phyloP scores from a whole-genome alignment of 139 green algal genomes.

The Chlamydomonas eustigma region DNA sequence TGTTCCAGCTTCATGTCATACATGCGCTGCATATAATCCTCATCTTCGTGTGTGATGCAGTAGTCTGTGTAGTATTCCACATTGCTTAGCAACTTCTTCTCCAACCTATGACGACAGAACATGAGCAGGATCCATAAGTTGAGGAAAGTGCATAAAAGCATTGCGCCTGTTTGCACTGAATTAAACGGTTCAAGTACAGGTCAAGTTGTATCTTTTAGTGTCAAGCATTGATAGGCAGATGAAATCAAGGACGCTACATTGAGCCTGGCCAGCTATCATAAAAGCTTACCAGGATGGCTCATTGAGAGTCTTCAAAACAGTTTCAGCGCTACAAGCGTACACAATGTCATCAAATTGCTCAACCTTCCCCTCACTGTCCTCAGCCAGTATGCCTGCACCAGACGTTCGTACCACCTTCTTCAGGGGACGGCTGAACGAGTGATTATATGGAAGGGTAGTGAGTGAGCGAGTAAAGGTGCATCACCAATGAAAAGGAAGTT shows the following conservation, averaged over 20 bases:
- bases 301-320: conserved; percentile 20
- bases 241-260: too few relatives aligned
- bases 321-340: conserved; percentile 58
- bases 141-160: too few relatives aligned
- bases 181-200: too few relatives aligned
- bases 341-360: conserved; percentile 59
- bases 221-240: too few relatives aligned
- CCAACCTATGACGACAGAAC: too few relatives aligned
- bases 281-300: conserved; percentile 29
- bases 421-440: conserved; percentile 23
- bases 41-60: conserved; percentile 63
- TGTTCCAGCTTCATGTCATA: conserved; percentile 51
- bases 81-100: conserved; percentile 49
- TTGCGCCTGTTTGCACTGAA: too few relatives aligned
- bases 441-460: too few relatives aligned
- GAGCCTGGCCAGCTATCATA: too few relatives aligned
- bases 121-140: too few relatives aligned
- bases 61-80: conserved; percentile 66
- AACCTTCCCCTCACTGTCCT: conserved; percentile 11
- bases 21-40: conserved; percentile 58
- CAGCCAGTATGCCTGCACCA: conserved; percentile 8
- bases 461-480: too few relatives aligned
- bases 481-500: too few relatives aligned
- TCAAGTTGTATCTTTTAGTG: too few relatives aligned
- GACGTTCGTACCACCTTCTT: conserved; percentile 13